Evolutionary conservation across 2,329 filamentous ascomycete species (phyloP).

Genomic region (Trichoderma semiorbis): DNA sequence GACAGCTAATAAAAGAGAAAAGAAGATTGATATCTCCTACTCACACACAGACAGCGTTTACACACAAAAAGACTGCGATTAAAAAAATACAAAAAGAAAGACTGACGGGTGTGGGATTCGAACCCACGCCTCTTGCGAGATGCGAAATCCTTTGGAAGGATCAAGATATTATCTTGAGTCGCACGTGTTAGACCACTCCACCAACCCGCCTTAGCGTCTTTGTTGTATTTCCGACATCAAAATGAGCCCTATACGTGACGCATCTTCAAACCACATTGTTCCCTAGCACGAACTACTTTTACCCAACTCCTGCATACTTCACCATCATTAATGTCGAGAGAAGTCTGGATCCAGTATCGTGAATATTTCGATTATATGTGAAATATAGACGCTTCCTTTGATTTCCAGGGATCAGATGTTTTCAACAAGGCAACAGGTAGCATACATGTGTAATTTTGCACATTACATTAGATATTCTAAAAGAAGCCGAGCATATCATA

Average conservation of each 20-base stretch:
- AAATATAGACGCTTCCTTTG: no score
- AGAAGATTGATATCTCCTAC: background rate
- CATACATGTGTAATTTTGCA: no score
- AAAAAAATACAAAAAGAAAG: background rate
- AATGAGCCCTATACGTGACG: background rate
- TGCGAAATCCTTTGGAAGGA: slow-evolving; percentile 18
- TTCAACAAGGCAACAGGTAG: no score
- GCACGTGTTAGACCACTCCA: slow-evolving; percentile 19
- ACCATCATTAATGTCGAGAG: no score
- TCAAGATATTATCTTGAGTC: slow-evolving; percentile 19
- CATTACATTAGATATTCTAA: no score
- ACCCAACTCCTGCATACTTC: no score
- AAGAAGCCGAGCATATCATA: no score
- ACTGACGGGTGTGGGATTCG: slow-evolving; percentile 17
- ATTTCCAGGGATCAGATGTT: no score
- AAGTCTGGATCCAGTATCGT: no score
- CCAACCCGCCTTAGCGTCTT: slow-evolving; percentile 18
- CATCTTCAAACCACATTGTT: no score
- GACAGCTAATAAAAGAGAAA: background rate
- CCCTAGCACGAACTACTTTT: no score
- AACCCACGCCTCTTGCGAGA: slow-evolving; percentile 19
- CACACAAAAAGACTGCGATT: background rate
- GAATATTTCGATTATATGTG: no score
- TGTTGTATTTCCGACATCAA: background rate
- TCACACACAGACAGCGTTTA: background rate